These are phyloP conservation scores for Cicer judaicum DNA, from an alignment of 306 rosid genomes.

Conservation along the genomic window DNA sequence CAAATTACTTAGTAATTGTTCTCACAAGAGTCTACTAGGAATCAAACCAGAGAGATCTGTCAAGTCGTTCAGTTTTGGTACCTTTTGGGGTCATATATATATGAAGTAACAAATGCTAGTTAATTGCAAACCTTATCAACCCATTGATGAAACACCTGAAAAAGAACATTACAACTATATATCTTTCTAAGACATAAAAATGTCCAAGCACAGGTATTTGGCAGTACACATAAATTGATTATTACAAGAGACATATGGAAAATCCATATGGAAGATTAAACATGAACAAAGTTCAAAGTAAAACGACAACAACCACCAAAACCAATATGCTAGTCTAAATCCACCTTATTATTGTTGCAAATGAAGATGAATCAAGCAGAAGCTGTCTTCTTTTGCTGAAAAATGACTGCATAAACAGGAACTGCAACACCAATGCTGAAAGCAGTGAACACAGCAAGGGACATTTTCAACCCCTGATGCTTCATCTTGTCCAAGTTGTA, in stretches of 20 bases:
- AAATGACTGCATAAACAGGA: slow-evolving; percentile 59
- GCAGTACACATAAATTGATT: slow-evolving; percentile 39
- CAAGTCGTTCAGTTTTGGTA: not conserved
- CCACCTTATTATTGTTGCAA: slow-evolving; percentile 41
- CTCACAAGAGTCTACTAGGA: too few species aligned
- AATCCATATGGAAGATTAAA: slow-evolving; percentile 46
- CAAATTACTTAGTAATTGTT: not conserved
- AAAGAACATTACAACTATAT: slow-evolving; percentile 4
- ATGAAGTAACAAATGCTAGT: not conserved
- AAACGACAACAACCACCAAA: slow-evolving; percentile 29
- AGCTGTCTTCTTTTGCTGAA: slow-evolving; percentile 66
- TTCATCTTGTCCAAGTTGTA: slow-evolving; percentile 62
- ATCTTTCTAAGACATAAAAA: not conserved
- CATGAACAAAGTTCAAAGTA: slow-evolving; percentile 38
- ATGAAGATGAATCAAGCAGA: slow-evolving; percentile 46
- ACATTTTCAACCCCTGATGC: slow-evolving; percentile 55
- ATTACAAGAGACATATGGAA: slow-evolving; percentile 44
- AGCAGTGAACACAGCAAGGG: slow-evolving; percentile 55
- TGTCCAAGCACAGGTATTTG: slow-evolving; percentile 2
- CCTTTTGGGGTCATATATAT: not conserved
- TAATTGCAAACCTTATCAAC: not conserved
- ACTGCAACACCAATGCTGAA: slow-evolving; percentile 62
- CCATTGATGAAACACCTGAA: not conserved
- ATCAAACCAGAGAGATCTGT: not conserved
- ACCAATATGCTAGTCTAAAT: slow-evolving; percentile 39